Evolutionary conservation across 805 yeast genomes (phyloP).

Genomic region (Schwanniomyces vanrijiae): DNA sequence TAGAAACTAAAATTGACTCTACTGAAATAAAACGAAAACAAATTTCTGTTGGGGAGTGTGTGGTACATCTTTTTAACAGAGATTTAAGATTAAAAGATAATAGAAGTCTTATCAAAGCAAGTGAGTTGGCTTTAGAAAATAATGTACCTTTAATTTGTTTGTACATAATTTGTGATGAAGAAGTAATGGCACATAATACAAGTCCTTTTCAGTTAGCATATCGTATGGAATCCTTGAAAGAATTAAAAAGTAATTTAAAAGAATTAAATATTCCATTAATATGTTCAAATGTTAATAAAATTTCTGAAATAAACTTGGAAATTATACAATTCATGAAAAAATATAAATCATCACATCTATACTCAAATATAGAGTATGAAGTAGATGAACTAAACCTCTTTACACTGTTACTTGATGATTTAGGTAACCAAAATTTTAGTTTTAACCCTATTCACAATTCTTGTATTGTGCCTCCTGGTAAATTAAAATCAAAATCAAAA

Average conservation of each 20-base stretch:
- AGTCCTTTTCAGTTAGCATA: constrained; percentile 44
- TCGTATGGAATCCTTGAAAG: constrained; percentile 30
- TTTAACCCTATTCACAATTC: constrained; percentile 36
- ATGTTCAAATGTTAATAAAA: constrained; percentile 34
- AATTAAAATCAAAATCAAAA: constrained; percentile 28
- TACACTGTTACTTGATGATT: constrained; percentile 12
- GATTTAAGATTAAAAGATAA: constrained; percentile 50
- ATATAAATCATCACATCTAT: constrained; percentile 25
- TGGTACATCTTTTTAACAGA: constrained; percentile 48
- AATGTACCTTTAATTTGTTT: constrained; percentile 38
- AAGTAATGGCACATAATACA: constrained; percentile 41
- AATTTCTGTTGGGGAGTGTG: constrained; percentile 15
- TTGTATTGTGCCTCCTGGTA: constrained; percentile 43
- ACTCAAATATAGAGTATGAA: constrained; percentile 43
- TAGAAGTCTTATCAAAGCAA: constrained; percentile 36
- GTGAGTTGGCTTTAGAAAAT: constrained; percentile 25
- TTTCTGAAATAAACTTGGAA: constrained; percentile 24
- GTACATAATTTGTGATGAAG: constrained; percentile 41
- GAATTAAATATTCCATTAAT: constrained; percentile 39
- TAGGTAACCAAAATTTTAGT: constrained; percentile 14
- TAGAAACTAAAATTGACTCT: constrained; percentile 11
- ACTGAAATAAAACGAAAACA: constrained; percentile 7
- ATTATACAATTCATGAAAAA: constrained; percentile 21
- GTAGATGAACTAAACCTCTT: constrained; percentile 43
- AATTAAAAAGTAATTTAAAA: constrained; percentile 28